Conservation (phyloP, 805 yeast genomes). For the Alloascoidea hylecoeti region DNA sequence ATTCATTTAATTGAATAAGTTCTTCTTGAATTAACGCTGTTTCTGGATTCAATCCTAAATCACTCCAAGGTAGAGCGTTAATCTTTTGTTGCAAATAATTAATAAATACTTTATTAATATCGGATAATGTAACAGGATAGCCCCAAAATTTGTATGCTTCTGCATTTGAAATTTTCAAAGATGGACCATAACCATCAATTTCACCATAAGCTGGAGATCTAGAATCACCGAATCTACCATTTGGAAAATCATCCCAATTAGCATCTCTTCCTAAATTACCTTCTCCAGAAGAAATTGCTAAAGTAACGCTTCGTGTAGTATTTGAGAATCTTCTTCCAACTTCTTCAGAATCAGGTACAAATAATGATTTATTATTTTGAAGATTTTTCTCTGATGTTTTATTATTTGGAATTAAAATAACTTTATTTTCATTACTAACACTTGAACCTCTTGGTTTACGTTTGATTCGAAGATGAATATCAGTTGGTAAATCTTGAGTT, state of each 20-base stretch:
- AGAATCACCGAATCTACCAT: slow-evolving; percentile 92
- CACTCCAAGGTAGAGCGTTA: slow-evolving; percentile 85
- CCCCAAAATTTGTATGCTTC: slow-evolving; percentile 76
- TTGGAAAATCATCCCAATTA: slow-evolving; percentile 95
- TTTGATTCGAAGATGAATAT: too few relatives aligned
- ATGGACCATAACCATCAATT: slow-evolving; percentile 94
- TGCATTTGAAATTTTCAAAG: slow-evolving; percentile 57
- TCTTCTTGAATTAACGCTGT: slow-evolving; percentile 90
- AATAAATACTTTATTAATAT: slow-evolving; percentile 52
- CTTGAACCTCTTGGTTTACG: too few relatives aligned
- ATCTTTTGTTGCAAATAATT: slow-evolving; percentile 64
- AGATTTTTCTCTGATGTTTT: background rate
- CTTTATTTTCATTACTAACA: slow-evolving; percentile 12
- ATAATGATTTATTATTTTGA: background rate
- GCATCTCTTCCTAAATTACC: slow-evolving; percentile 82
- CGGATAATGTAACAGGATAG: slow-evolving; percentile 41
- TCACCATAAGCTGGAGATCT: slow-evolving; percentile 96
- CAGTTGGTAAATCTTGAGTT: too few relatives aligned
- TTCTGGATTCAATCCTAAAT: slow-evolving; percentile 72
- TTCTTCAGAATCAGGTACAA: background rate
- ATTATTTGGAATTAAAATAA: slow-evolving; percentile 13
- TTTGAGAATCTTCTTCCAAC: background rate
- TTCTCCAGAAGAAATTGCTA: slow-evolving; percentile 73
- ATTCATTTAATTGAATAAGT: slow-evolving; percentile 59
- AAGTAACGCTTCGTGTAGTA: slow-evolving; percentile 24